Conservation (phyloP, 805 yeast genomes). For the Yamadazyma tumulicola region DNA sequence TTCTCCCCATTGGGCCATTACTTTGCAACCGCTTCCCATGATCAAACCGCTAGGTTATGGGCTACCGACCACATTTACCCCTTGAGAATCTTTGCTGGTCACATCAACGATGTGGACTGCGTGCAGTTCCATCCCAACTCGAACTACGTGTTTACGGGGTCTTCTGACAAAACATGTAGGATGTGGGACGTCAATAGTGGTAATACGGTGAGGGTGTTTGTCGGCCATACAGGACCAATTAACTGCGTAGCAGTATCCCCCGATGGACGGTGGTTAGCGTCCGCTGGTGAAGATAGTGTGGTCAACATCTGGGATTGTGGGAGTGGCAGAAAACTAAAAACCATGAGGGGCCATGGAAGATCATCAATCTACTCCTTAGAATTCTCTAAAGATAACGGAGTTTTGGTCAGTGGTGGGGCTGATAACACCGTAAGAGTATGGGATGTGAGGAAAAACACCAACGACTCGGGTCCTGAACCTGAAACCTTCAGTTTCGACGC, state of each 20-base stretch:
- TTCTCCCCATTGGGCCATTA: constrained; percentile 95
- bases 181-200: constrained; percentile 98
- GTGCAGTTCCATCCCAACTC: constrained; percentile 96
- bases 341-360: constrained; percentile 94
- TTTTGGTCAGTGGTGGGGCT: constrained; percentile 86
- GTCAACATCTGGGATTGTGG: constrained; percentile 94
- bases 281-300: constrained; percentile 89
- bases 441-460: constrained; percentile 87
- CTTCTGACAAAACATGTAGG: constrained; percentile 90
- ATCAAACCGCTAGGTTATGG: constrained; percentile 97
- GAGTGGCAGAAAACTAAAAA: constrained; percentile 79
- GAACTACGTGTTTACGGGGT: constrained; percentile 90
- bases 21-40: constrained; percentile 97
- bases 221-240: constrained; percentile 90
- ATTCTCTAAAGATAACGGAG: constrained; percentile 84
- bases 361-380: constrained; percentile 79
- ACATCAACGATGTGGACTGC: constrained; percentile 91
- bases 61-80: constrained; percentile 98
- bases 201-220: constrained; percentile 82
- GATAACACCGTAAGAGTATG: constrained; percentile 93
- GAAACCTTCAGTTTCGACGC: constrained; percentile 48
- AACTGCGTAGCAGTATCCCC: constrained; percentile 87
- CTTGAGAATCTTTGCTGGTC: constrained; percentile 94
- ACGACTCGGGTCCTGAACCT: constrained; percentile 73
- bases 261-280: constrained; percentile 94